phyloP scores from a whole-genome alignment of 2,329 filamentous ascomycete genomes.

The Botrytis fragariae region DNA sequence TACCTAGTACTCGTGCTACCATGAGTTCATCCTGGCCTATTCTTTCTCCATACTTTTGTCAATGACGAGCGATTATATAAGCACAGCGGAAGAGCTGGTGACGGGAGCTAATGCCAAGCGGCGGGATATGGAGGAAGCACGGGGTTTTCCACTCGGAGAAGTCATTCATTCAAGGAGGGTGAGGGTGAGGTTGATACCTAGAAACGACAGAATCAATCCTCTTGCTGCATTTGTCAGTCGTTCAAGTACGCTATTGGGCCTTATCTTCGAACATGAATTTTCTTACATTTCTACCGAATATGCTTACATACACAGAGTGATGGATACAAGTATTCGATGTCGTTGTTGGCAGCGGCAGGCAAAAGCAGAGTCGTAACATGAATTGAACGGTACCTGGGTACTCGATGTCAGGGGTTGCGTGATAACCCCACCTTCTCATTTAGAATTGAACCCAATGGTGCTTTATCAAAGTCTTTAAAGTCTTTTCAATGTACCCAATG shows the following conservation, averaged over 20 bases:
- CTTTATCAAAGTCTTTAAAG: neutral
- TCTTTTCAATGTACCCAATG: neutral
- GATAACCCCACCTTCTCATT: neutral
- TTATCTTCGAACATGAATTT: neutral
- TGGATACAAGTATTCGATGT: neutral
- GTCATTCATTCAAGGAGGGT: neutral
- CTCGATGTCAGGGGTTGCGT: neutral
- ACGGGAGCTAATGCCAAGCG: neutral
- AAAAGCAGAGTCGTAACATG: neutral
- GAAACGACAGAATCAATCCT: neutral
- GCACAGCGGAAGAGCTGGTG: neutral
- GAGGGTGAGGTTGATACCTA: neutral
- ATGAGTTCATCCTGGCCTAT: neutral
- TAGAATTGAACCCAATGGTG: neutral
- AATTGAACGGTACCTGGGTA: neutral
- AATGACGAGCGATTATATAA: slow-evolving; percentile 1
- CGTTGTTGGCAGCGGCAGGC: neutral
- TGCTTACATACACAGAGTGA: neutral
- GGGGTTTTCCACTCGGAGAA: neutral
- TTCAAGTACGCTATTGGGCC: neutral
- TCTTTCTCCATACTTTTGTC: neutral
- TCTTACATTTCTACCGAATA: neutral
- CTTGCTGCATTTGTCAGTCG: no score
- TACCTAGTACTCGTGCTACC: no score
- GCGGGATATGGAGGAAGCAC: neutral